Evolutionary conservation across 2,329 filamentous ascomycete species (phyloP), one percentile per base, ranked within the genome.

Genomic region (Diaporthe capsici): DNA sequence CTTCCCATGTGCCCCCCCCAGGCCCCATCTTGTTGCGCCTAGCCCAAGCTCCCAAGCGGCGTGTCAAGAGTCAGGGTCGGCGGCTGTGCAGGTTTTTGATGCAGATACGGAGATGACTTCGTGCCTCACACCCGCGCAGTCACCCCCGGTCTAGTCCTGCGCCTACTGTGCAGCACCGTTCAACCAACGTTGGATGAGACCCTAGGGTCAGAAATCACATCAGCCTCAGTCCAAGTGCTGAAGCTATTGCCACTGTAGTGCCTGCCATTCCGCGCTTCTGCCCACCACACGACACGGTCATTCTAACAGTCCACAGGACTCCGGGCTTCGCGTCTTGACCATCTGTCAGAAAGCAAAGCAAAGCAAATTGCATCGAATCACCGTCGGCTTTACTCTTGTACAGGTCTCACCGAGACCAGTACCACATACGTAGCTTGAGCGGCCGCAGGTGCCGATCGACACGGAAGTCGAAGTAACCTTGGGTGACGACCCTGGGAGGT

Each of bases 391-490:
- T 76, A 75, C 63, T 76, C 71, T 71, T 58, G 68, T 70, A 63
- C 61, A 55, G 71, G 67, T 76, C 73, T 75, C 68, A 73, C 75
- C 75, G 70, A 76, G 58, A 63, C 58, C 49, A 73, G 51, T 57
- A 39, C 47, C 51, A 70, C 65, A 39, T 42, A 70, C 65, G 47
- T 55, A 73, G 71, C 47, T 70, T 60, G 72, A 71, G 75, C 75
- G 73, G 75, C 71, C 73, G 73, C 75, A 76, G 73, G 60, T 74
- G 58, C 61, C 67, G 75, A 76, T 76, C 75, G 70, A 57, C 75
- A 44, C 67, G 58, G 70, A 75, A 71, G 73, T 73, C 68, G 51
- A 67, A 73, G 70, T 73, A 75, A 75, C 74, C 68, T 68, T 73
- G 63, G 55, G 58, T 44, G 49, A 65, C 31, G 47, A 57, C 34